Evolutionary conservation across 2,329 filamentous ascomycete species (phyloP), one percentile per base, ranked within the genome.

Genomic region (Ambrosiella cleistominuta): DNA sequence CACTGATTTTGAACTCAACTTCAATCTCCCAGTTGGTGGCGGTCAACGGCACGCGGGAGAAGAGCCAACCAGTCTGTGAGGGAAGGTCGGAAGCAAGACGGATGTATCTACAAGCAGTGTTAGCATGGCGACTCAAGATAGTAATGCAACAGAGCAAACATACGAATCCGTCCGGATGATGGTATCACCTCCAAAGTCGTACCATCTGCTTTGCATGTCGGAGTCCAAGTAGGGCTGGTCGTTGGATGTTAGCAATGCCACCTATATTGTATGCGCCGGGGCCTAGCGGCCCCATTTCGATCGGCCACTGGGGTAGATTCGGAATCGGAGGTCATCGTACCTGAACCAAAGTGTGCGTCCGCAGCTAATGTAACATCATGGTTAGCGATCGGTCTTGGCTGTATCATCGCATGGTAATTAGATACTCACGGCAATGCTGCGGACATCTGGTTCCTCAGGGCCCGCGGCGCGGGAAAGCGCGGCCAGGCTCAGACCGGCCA

Each of bases 1-100:
- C 93, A 62, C 88, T 83, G 67, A 98, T 88, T 72, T 88, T 88
- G 75, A 97, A 97, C 68, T 97, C 93, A 63, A 97, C 79, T 71
- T 94, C 87, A 64, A 98, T 85, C 79, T 97, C 88, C 93, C 93
- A 98, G 74, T 98, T 98, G 47, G 91, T 98, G 51, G 93, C 93
- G 8, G 93, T 98, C 65, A 98, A 74, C 36, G 93, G 93, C 54
- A 97, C 88, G 61, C 90, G 81, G 54, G 90, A 96, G 74, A 91
- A 97, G 64, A 97, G 76, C 87, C 87, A 96, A 66, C 93, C 93
- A 66, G 82, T 80, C 72, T 95, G 88, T 66, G 91, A 96, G 61
- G 87, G 86, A 62, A 86, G 84, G 72, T 97, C 89, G 60, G 88
- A 86, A 37, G 90, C 90, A 59, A 98, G 81, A 64, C 93, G 89